Conservation (phyloP, 148 eudicot species). For the Vaccinium darrowii region DNA sequence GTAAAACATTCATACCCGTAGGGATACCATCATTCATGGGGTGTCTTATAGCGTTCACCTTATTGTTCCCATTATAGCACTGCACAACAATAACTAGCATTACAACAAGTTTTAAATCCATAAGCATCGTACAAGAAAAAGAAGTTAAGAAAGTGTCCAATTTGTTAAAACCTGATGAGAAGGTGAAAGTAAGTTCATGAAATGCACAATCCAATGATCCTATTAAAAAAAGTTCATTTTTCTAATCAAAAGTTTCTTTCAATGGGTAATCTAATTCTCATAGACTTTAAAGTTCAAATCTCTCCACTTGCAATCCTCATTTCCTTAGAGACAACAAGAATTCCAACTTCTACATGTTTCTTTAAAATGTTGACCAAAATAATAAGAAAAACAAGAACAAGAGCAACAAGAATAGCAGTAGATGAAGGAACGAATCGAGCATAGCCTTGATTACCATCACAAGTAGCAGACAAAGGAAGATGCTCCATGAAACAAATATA, state of each 20-base stretch:
- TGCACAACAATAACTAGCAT: background rate
- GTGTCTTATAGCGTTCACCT: background rate
- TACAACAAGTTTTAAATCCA: background rate
- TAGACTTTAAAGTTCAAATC: background rate
- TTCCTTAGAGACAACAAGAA: background rate
- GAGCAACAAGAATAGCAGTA: background rate
- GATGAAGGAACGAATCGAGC: background rate
- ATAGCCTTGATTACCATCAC: constrained; percentile 25
- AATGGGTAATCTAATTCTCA: background rate
- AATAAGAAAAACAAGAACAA: background rate
- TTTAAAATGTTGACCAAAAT: background rate
- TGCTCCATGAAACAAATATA: constrained; percentile 13
- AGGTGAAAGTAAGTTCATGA: too few species aligned
- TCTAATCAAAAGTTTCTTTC: background rate
- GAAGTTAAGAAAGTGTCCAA: background rate
- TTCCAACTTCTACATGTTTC: background rate
- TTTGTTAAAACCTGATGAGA: background rate
- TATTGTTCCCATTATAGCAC: background rate
- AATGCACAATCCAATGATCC: too few species aligned
- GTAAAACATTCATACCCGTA: constrained; percentile 6
- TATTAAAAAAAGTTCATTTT: background rate
- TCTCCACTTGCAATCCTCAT: background rate
- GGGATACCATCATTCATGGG: constrained; percentile 1
- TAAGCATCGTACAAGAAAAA: background rate
- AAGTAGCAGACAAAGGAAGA: constrained; percentile 25